Percentiles rank a stretch among this genome's conserved stretches.
Conservation (phyloP, 441 rosid genomes). For the Erodium trifolium region DNA sequence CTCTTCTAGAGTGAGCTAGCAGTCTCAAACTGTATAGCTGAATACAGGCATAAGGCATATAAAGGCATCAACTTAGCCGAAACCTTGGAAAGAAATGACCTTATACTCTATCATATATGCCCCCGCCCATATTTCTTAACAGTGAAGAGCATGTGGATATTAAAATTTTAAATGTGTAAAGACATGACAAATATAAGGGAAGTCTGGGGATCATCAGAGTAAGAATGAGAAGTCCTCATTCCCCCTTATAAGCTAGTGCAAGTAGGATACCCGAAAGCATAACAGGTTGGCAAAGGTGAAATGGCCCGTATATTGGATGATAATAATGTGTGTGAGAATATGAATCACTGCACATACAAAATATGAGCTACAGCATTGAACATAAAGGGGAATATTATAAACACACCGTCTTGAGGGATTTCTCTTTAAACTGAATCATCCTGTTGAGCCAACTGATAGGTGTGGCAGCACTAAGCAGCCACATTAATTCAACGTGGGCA, state of each 20-base stretch:
- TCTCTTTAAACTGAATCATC: slow-evolving; percentile 95
- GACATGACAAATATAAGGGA: neutral
- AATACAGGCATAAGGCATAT: neutral
- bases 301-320: too few species aligned
- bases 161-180: neutral
- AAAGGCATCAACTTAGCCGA: neutral
- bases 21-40: neutral
- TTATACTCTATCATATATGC: neutral
- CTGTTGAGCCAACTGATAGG: slow-evolving; percentile 83
- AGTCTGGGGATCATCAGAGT: neutral
- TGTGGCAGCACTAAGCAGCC: slow-evolving; percentile 66
- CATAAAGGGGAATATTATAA: slow-evolving; percentile 10
- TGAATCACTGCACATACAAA: neutral
- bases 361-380: neutral
- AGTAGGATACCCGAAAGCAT: neutral
- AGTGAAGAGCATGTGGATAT: neutral
- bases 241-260: neutral
- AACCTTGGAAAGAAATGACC: neutral
- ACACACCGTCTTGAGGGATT: slow-evolving; percentile 75
- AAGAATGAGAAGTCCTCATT: neutral
- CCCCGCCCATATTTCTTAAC: neutral
- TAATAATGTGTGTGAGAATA: neutral
- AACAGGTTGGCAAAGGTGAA: too few species aligned
- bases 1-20: neutral
- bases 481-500: slow-evolving; percentile 77